phyloP scores from a whole-genome alignment of 257 asterid species.

The Solanum commersonii region DNA sequence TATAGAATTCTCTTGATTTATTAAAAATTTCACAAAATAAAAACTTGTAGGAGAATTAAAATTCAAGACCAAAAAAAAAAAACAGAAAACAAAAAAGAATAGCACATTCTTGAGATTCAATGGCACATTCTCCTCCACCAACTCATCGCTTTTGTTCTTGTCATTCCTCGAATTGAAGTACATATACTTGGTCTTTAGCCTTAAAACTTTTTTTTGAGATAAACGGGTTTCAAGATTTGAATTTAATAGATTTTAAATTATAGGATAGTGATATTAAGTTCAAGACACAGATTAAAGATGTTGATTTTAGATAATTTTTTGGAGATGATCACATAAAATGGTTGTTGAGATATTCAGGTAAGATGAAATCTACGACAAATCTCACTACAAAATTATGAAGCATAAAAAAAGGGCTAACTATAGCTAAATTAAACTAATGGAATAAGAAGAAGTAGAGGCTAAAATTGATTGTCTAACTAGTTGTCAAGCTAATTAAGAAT shows the following conservation, averaged over 20 bases:
- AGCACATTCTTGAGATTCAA: background rate
- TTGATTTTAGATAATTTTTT: background rate
- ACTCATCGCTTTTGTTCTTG: background rate
- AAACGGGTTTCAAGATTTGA: background rate
- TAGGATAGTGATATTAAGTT: background rate
- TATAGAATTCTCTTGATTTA: background rate
- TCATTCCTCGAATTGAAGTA: background rate
- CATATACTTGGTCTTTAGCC: background rate
- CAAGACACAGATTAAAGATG: fast-evolving
- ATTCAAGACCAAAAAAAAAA: background rate
- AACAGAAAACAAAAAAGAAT: background rate
- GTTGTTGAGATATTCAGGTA: background rate
- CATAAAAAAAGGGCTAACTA: background rate
- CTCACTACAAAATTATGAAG: background rate
- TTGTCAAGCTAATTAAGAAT: background rate
- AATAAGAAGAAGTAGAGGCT: background rate
- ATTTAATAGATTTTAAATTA: background rate
- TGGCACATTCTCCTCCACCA: background rate
- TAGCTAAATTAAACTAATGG: background rate
- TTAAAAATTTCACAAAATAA: background rate
- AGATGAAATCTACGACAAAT: background rate
- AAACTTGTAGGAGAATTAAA: background rate
- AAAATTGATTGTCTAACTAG: no score
- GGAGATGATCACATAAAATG: background rate
- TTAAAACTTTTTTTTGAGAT: background rate